These are phyloP conservation scores for Elsinoe necatrix DNA, from an alignment of 2,329 filamentous ascomycete genomes.

Conservation along the genomic window DNA sequence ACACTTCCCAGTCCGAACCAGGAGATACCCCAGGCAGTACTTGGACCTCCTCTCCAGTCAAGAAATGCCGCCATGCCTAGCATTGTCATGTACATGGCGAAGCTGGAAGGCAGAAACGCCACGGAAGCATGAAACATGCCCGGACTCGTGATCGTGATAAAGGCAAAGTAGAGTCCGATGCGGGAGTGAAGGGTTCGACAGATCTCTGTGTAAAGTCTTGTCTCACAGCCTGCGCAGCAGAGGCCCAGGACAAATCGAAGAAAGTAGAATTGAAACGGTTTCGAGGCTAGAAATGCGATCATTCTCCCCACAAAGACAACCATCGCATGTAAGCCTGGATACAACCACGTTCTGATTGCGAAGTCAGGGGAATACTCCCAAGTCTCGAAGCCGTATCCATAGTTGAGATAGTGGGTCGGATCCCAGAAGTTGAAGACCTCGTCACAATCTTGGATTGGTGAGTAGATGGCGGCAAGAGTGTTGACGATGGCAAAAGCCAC, in stretches of 20 bases:
- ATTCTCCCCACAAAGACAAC: conserved; percentile 60
- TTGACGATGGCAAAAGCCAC: conserved; percentile 59
- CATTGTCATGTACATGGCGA: conserved; percentile 91
- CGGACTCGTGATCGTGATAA: conserved; percentile 68
- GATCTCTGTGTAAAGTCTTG: conserved; percentile 69
- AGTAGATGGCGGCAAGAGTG: conserved; percentile 65
- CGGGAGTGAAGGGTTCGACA: conserved; percentile 69
- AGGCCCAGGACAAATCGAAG: conserved; percentile 68
- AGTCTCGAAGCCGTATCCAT: conserved; percentile 89
- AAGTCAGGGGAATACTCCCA: conserved; percentile 98
- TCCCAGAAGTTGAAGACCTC: conserved; percentile 99
- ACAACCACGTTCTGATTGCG: conserved; percentile 92
- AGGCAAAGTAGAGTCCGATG: conserved; percentile 75
- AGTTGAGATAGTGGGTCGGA: conserved; percentile 84
- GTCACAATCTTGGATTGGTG: conserved; percentile 95
- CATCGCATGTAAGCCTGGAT: conserved; percentile 69
- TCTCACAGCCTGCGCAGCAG: conserved; percentile 72
- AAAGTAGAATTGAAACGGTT: conserved; percentile 70
- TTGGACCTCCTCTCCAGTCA: conserved; percentile 73
- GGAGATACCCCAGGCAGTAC: conserved; percentile 74
- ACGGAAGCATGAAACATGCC: conserved; percentile 90
- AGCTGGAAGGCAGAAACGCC: conserved; percentile 84
- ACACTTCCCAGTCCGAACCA: conserved; percentile 83
- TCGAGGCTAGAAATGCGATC: conserved; percentile 35
- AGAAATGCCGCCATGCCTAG: conserved; percentile 82